Percentiles rank a stretch among this genome's conserved stretches.
These are phyloP conservation scores for Breviolum minutum DNA, from an alignment of 73 alveolate species.

Conservation along the genomic window DNA sequence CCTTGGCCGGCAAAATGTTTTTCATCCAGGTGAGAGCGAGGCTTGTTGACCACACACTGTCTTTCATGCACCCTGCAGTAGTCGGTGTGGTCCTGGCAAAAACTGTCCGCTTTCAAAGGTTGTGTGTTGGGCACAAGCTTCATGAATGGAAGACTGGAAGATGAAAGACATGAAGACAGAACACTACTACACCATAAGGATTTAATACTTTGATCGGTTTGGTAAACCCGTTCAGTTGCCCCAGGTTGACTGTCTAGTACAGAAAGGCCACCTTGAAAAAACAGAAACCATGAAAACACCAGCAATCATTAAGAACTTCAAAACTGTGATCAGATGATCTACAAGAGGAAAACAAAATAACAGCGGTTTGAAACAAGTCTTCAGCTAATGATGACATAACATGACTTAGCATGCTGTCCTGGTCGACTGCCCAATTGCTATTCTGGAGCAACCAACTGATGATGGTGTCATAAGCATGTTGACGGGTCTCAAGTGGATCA, in stretches of 20 bases:
- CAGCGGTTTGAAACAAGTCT: neutral
- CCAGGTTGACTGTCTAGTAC: too few relatives aligned
- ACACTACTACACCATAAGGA: neutral
- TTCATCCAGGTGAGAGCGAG: neutral
- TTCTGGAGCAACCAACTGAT: neutral
- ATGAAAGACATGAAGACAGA: neutral
- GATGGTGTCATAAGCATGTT: neutral
- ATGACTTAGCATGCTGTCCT: neutral
- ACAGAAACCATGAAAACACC: too few relatives aligned
- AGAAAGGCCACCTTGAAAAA: too few relatives aligned
- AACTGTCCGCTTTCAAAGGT: neutral
- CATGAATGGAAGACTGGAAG: neutral
- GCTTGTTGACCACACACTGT: slow-evolving; percentile 1
- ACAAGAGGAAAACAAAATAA: neutral
- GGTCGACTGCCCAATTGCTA: neutral
- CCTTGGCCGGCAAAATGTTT: neutral
- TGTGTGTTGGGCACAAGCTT: too few relatives aligned
- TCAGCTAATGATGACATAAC: neutral
- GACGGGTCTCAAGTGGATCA: neutral
- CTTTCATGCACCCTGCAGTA: neutral
- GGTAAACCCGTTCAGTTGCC: too few relatives aligned
- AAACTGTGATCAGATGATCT: neutral
- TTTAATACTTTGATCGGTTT: neutral
- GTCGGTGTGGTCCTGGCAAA: neutral
- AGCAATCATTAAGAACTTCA: neutral